These are phyloP conservation scores for Dothistroma septosporum DNA, from an alignment of 2,329 filamentous ascomycete species.

Conservation along the genomic window DNA sequence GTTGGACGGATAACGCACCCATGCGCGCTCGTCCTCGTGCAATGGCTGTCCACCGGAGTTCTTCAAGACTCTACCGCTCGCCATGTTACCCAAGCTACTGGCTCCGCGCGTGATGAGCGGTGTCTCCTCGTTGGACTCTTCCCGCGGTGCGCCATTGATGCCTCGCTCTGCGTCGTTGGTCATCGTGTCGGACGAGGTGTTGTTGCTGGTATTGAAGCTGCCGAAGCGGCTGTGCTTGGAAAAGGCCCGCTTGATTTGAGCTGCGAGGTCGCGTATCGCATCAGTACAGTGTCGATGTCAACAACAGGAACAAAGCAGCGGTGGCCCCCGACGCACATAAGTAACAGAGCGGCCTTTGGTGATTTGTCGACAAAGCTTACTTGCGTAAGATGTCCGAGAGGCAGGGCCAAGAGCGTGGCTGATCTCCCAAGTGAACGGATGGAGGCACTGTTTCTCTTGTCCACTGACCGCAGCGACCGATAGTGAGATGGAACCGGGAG, in stretches of 20 bases:
- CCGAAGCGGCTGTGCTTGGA: slow-evolving; percentile 24
- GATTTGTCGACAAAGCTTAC: background rate
- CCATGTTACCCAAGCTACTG: slow-evolving; percentile 17
- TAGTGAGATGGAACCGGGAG: background rate
- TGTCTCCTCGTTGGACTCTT: slow-evolving; percentile 27
- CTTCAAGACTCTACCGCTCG: slow-evolving; percentile 11
- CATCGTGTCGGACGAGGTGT: slow-evolving; percentile 15
- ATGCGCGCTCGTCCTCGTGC: slow-evolving; percentile 19
- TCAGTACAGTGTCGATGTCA: slow-evolving; percentile 1
- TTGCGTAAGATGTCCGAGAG: background rate
- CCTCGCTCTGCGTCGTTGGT: slow-evolving; percentile 10
- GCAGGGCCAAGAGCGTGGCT: background rate
- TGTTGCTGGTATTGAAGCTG: slow-evolving; percentile 17
- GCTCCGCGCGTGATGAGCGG: slow-evolving; percentile 23
- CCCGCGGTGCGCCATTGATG: slow-evolving; percentile 19
- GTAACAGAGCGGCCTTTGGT: background rate
- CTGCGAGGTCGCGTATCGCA: slow-evolving; percentile 9
- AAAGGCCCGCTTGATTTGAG: slow-evolving; percentile 21
- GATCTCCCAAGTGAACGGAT: background rate
- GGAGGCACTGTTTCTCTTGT: background rate
- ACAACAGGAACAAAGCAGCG: background rate
- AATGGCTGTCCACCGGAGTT: slow-evolving; percentile 14
- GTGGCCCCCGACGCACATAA: background rate
- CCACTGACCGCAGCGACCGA: background rate
- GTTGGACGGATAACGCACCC: slow-evolving; percentile 20